These are phyloP conservation scores for Tardiomyces depauwii DNA, from an alignment of 1,139 yeast genomes.

Conservation along the genomic window DNA sequence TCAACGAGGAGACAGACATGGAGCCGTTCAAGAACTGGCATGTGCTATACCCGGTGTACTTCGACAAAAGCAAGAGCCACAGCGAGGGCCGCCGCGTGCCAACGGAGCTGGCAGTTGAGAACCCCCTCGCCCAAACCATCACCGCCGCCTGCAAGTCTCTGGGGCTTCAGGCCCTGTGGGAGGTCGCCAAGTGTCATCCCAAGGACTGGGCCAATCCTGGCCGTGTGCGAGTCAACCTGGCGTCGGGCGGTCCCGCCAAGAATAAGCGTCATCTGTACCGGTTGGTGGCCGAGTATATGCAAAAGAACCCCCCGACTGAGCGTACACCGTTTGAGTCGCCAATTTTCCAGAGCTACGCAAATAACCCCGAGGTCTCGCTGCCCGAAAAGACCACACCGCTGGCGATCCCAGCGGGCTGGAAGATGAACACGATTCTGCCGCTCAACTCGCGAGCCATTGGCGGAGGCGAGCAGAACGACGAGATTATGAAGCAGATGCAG, in stretches of 20 bases:
- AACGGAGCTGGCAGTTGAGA: slow-evolving; percentile 53
- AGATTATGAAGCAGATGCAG: slow-evolving; percentile 36
- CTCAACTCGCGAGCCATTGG: slow-evolving; percentile 66
- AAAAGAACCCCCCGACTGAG: slow-evolving; percentile 59
- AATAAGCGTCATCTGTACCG: slow-evolving; percentile 61
- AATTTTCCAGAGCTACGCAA: slow-evolving; percentile 30
- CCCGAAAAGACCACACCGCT: slow-evolving; percentile 51
- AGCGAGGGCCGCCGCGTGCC: slow-evolving; percentile 78
- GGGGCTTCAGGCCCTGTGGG: slow-evolving; percentile 28
- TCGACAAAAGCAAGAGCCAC: slow-evolving; percentile 67
- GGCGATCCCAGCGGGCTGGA: slow-evolving; percentile 74
- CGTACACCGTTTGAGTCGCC: slow-evolving; percentile 52
- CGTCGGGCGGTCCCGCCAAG: slow-evolving; percentile 30
- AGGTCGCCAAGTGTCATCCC: slow-evolving; percentile 79
- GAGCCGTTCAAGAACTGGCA: slow-evolving; percentile 59
- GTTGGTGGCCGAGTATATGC: slow-evolving; percentile 50
- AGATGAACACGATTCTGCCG: slow-evolving; percentile 79
- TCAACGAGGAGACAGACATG: neutral
- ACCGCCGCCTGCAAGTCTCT: slow-evolving; percentile 48
- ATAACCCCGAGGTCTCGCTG: slow-evolving; percentile 31
- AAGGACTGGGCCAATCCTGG: slow-evolving; percentile 98
- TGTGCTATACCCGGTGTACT: slow-evolving; percentile 81
- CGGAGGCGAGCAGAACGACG: slow-evolving; percentile 78
- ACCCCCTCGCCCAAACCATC: slow-evolving; percentile 78
- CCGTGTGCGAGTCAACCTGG: slow-evolving; percentile 65